Evolutionary conservation across 441 rosid genomes (phyloP), one percentile per base, ranked within the genome.

Genomic region (Metrosideros polymorpha): DNA sequence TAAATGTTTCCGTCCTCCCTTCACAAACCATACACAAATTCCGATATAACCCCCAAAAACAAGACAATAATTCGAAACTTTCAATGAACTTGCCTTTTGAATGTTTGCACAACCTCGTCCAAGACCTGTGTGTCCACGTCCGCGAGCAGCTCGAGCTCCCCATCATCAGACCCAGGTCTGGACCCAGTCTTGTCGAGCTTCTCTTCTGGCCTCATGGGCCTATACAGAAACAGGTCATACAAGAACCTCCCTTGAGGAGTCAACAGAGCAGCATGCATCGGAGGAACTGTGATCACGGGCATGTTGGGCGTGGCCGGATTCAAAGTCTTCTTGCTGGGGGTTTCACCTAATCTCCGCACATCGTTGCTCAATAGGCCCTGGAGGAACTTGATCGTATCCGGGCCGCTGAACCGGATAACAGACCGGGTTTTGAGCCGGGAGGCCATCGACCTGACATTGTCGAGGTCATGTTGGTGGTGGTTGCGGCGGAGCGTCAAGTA

Each of bases 311-410:
- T 92, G 9, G 97, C 92, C 79, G 90, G 22, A 63, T 92, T 47
- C 13, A 96, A 89, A 32, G 83, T 86, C 39, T 88, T 82, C 88
- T 93, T 90, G 32, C 55, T 18, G 4, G 75, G 82, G n/a, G 53
- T 90, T 57, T 90, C 93, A 52, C 88, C 89, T 87, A 96, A 92
- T 71, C 92, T 88, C 85, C 94, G 91, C 22, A 96, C 95, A 84
- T 98, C 98, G 89, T 95, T 96, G 51, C 99, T 94, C 61, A 98
- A 35, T 57, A 98, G 90, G 82, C 99, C 99, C 82, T 96, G 99
- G 15, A 95, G 98, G 90, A 94, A 98, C 59, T 95, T 98, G 88
- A 95, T 86, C 76, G 98, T 95, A 90, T 96, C 99, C 18, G 98
- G 96, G 71, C 98, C 99, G 59, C 92, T 84, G 92, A 95, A 98